A percentile compares a stretch with the other conserved stretches of the same genome.
Conservation (phyloP, 768 basidiomycete species). For the Xerocomellus intermedius region DNA sequence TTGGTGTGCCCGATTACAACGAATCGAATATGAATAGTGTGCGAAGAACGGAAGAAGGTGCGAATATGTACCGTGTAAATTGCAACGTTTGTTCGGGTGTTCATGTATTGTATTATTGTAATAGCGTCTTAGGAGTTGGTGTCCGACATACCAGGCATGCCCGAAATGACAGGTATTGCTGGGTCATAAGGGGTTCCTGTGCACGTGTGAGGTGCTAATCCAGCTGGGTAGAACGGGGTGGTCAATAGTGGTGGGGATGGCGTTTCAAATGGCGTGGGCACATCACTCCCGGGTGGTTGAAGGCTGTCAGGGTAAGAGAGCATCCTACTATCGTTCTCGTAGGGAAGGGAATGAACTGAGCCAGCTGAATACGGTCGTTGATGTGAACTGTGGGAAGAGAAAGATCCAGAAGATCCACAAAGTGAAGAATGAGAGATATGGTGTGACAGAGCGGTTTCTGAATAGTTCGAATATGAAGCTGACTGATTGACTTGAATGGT, state of each 20-base stretch:
- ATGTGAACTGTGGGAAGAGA: constrained; percentile 7
- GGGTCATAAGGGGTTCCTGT: constrained; percentile 7
- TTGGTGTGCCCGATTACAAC: constrained; percentile 13
- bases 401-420: constrained; percentile 6
- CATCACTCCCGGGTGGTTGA: constrained; percentile 6
- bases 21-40: constrained; percentile 8
- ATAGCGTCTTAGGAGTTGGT: constrained; percentile 6
- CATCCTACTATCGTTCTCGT: constrained; percentile 7
- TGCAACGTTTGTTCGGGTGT: constrained; percentile 3
- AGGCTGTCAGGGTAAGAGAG: constrained; percentile 12
- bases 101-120: constrained; percentile 7
- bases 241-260: constrained; percentile 29
- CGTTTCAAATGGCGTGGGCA: constrained; percentile 13
- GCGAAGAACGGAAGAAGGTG: not conserved
- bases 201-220: constrained; percentile 6
- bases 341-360: constrained; percentile 17
- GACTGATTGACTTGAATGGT: constrained; percentile 9
- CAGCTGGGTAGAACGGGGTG: constrained; percentile 32
- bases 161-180: constrained; percentile 11
- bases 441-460: constrained; percentile 9
- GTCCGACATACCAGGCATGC: constrained; percentile 18
- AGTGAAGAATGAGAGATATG: constrained; percentile 11
- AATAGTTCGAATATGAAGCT: constrained; percentile 16
- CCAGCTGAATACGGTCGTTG: constrained; percentile 22
- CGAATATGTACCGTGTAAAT: constrained; percentile 23